Evolutionary conservation across 2,329 filamentous ascomycete species (phyloP), one percentile per base, ranked within the genome.

Genomic region (Claviceps cyperi): DNA sequence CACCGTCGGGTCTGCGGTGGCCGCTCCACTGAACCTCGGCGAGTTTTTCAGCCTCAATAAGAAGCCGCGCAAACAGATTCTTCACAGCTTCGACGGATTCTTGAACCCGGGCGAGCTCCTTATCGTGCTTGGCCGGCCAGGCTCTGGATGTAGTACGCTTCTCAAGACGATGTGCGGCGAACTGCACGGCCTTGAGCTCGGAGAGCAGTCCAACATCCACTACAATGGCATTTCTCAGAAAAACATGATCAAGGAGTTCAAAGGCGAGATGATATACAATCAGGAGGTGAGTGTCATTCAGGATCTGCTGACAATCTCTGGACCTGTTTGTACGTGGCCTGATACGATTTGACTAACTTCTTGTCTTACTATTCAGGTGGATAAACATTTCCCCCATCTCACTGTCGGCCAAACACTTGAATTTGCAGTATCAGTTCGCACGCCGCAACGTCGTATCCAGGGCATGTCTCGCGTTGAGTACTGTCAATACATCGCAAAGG

Each of bases 331-430:
- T 32, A 32, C 28, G 4, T 32, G 28, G 9, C 9, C 9, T 32
- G 28, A 11, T 32, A 32, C 9, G 28, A 32, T 32, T 32, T 32
- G 28, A 32, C 28, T 32, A 11, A 32, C 28, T 11, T 32, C 11
- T 32, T 32, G 28, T 11, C 8, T 32, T 32, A 11, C 28, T 3
- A 11, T 32, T 4, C 44, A 83, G 65, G 73, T 75, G 28, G 84
- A 88, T 60, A 73, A 83, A 28, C 85, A 90, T 60, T 90, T 88
- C 55, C 81, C 85, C 0, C 81, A 85, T n/a, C 68, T 92, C 21
- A 86, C 81, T 0, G 84, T 90, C 11, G 79, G 82, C 1, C 75
- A 87, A 55, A 91, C 85, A 0, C 70, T 91, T 0, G 73, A 78
- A 47, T 90, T 90, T 60, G 86, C 86, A 0, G 74, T 85, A 1